phyloP scores from a whole-genome alignment of 1,139 yeast species.

The Candida freyschussii region DNA sequence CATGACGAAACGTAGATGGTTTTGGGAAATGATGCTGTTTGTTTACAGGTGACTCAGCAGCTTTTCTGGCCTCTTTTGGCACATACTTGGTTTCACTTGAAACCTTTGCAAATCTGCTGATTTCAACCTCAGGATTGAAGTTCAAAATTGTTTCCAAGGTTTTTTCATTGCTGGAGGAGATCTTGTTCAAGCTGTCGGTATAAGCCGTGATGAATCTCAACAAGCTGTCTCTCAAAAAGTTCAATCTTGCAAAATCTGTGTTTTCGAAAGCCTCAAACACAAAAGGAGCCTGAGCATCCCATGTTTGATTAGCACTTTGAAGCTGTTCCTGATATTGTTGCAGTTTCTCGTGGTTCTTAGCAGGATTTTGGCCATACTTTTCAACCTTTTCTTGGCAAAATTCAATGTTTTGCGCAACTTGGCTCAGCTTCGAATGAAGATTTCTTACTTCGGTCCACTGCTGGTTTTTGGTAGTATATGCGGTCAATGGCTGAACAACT shows the following conservation, averaged over 20 bases:
- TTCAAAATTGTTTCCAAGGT: constrained; percentile 62
- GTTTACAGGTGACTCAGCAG: constrained; percentile 24
- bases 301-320: constrained; percentile 30
- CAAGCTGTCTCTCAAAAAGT: constrained; percentile 62
- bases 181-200: constrained; percentile 42
- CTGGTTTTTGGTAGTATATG: constrained; percentile 49
- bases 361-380: constrained; percentile 19
- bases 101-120: constrained; percentile 50
- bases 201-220: constrained; percentile 64
- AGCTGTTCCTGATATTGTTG: constrained; percentile 20
- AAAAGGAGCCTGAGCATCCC: constrained; percentile 78
- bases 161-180: constrained; percentile 53
- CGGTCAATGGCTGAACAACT: constrained; percentile 49
- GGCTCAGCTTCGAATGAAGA: constrained; percentile 37
- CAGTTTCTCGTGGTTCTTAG: constrained; percentile 23
- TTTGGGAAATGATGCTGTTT: constrained; percentile 6
- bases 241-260: constrained; percentile 64
- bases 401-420: constrained; percentile 34
- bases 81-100: constrained; percentile 25
- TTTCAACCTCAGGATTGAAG: constrained; percentile 55
- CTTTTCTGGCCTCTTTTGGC: constrained; percentile 24
- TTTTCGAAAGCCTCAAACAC: constrained; percentile 73
- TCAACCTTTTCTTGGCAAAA: constrained; percentile 26
- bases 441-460: constrained; percentile 42
- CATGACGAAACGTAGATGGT: constrained; percentile 10